phyloP scores from a whole-genome alignment of 2,329 filamentous ascomycete species.

The Neoarthrinium moseri region DNA sequence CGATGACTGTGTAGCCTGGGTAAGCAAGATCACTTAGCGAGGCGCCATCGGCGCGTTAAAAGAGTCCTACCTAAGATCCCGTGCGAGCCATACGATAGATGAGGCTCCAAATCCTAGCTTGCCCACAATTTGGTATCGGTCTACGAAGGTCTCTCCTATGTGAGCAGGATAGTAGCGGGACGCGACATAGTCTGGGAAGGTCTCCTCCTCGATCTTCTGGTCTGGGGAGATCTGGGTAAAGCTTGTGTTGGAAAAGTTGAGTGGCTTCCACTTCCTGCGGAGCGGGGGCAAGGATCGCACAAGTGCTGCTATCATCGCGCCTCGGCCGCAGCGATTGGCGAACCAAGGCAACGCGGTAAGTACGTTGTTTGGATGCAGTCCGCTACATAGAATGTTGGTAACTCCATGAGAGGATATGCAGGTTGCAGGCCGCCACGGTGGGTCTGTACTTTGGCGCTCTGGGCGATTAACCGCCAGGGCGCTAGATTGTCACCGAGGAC shows the following conservation, averaged over 20 bases:
- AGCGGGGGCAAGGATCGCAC: no score
- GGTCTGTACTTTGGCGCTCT: no score
- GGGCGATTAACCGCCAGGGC: no score
- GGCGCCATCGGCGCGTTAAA: not conserved
- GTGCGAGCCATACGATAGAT: slow-evolving; percentile 22
- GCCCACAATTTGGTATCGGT: slow-evolving; percentile 21
- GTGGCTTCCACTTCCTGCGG: no score
- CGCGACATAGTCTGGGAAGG: slow-evolving; percentile 8
- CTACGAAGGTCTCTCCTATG: slow-evolving; percentile 12
- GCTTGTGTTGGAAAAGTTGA: not conserved
- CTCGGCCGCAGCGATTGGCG: no score
- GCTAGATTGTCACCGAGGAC: no score
- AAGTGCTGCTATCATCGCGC: no score
- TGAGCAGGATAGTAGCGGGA: slow-evolving; percentile 10
- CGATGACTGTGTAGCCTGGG: slow-evolving; percentile 8
- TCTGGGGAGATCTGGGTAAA: not conserved
- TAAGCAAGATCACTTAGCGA: not conserved
- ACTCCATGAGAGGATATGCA: no score
- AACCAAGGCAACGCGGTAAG: no score
- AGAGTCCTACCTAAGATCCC: slow-evolving; percentile 14
- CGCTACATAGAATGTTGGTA: no score
- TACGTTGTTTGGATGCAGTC: no score
- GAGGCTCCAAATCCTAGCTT: slow-evolving; percentile 21
- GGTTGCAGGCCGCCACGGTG: no score
- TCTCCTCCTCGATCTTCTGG: slow-evolving; percentile 11